Evolutionary conservation across 23 red algal species (phyloP).

Genomic region (Gracilaria domingensis): DNA sequence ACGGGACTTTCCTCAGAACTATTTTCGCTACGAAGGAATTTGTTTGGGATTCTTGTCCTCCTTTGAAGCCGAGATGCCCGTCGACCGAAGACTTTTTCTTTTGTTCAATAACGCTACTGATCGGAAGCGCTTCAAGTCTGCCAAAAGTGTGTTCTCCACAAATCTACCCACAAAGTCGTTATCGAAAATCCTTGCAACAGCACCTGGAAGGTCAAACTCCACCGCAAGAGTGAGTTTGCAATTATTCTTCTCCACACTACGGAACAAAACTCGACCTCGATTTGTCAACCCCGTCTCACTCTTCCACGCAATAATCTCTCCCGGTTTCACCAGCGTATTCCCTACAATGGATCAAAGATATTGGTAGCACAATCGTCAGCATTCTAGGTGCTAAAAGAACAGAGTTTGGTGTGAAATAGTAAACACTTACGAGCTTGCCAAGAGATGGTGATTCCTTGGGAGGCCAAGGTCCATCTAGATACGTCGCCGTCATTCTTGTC

Average conservation of each 20-base stretch:
- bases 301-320: conserved; percentile 83
- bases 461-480: conserved; percentile 68
- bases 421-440: conserved; percentile 64
- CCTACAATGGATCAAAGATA: neutral
- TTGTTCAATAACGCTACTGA: conserved; percentile 42
- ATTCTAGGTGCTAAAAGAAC: neutral
- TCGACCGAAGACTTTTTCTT: conserved; percentile 38
- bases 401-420: too few species aligned
- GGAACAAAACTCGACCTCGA: conserved; percentile 73
- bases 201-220: conserved; percentile 70
- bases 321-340: conserved; percentile 63
- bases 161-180: conserved; percentile 70
- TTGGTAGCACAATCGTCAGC: neutral
- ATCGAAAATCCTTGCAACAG: conserved; percentile 50
- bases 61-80: neutral
- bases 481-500: conserved; percentile 61
- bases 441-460: conserved; percentile 62
- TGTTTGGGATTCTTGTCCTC: neutral
- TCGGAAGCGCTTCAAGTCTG: conserved; percentile 82
- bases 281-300: conserved; percentile 73
- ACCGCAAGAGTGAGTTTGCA: conserved; percentile 72
- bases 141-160: conserved; percentile 73
- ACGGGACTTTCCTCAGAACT: too few species aligned
- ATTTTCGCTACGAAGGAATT: too few species aligned
- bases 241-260: neutral